Base-by-base conservation (phyloP, 306 rosid species). In the Ormosia semicastrata region DNA sequence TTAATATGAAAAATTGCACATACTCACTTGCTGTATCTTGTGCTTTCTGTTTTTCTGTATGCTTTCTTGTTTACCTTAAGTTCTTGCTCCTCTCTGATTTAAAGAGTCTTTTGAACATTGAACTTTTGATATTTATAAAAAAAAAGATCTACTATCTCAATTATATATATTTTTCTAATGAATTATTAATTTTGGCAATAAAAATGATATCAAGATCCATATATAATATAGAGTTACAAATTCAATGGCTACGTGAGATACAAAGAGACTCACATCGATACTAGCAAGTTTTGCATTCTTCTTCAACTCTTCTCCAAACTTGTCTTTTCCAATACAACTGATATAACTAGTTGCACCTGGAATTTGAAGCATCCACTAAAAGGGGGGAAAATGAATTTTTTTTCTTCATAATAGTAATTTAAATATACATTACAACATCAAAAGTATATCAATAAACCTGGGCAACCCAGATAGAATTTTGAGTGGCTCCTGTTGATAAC, bases 291-390 rank as follows among this genome's bases (percentile, higher is more conserved):
- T 81, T 47, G 87, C 53, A 73, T 88, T 87, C 77, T 88, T 89
- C 83, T 89, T 88, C 96, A 91, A 24, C 24, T 24, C 24, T 24
- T 24, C 24, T 24, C 24, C 24, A 24, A 24, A 24, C 24, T 24
- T 24, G 88, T 91, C 94, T 86, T 89, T 91, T 62, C 96, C 94
- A 75, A 91, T 87, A 85, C 87, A 82, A 52, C 96, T 94, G 4
- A 91, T 91, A 84, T 85, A 91, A 79, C 92, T 76, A 40, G 96
- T 89, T 60, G 96, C 94, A 49, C 89, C 89, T 14, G 94, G 91
- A 69, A 52, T 78, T 88, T 91, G 94, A 66, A 91, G 91, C 88
- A 91, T 73, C 93, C 96, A 91, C 93, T 91, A 36, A 3, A 68
- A 75, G 17, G 24, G 24, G 24, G 1, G 1, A 24, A 24, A 24